These are phyloP conservation scores for Neofusicoccum laricinum DNA, from an alignment of 2,329 filamentous ascomycete species.

Conservation along the genomic window DNA sequence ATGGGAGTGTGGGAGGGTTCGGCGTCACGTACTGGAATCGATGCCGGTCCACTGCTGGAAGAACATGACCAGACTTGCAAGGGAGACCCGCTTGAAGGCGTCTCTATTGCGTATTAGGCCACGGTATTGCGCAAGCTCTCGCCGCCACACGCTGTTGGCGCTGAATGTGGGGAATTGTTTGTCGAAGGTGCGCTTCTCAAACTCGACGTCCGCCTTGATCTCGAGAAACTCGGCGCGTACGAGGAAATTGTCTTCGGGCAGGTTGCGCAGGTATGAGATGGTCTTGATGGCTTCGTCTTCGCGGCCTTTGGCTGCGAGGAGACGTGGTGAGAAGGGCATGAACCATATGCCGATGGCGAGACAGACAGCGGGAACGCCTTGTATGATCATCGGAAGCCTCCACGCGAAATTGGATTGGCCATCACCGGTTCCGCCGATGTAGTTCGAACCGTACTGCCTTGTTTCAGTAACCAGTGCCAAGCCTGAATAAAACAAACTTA, in stretches of 20 bases:
- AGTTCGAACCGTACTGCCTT: constrained; percentile 35
- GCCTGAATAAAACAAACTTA: not conserved
- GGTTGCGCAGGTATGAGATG: constrained; percentile 28
- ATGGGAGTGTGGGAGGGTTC: not conserved
- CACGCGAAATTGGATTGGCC: constrained; percentile 43
- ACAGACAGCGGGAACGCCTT: constrained; percentile 37
- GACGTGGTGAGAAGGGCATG: constrained; percentile 33
- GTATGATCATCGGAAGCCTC: constrained; percentile 47
- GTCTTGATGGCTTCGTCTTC: constrained; percentile 28
- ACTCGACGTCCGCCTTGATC: constrained; percentile 20
- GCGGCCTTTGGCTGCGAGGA: constrained; percentile 28
- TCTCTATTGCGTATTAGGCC: constrained; percentile 48
- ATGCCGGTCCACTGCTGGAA: constrained; percentile 42
- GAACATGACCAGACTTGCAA: constrained; percentile 61
- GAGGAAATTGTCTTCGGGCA: constrained; percentile 15
- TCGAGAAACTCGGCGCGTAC: constrained; percentile 21
- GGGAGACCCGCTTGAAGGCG: constrained; percentile 49
- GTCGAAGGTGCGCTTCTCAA: constrained; percentile 16
- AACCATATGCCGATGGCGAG: constrained; percentile 30
- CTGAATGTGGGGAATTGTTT: constrained; percentile 53
- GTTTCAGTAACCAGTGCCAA: not conserved
- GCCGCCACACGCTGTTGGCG: not conserved
- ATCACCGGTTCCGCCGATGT: constrained; percentile 34
- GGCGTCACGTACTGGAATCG: constrained; percentile 39
- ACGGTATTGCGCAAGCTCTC: constrained; percentile 24